Conservation (phyloP, 1,139 yeast species). For the Geotrichum phurueaensis region DNA sequence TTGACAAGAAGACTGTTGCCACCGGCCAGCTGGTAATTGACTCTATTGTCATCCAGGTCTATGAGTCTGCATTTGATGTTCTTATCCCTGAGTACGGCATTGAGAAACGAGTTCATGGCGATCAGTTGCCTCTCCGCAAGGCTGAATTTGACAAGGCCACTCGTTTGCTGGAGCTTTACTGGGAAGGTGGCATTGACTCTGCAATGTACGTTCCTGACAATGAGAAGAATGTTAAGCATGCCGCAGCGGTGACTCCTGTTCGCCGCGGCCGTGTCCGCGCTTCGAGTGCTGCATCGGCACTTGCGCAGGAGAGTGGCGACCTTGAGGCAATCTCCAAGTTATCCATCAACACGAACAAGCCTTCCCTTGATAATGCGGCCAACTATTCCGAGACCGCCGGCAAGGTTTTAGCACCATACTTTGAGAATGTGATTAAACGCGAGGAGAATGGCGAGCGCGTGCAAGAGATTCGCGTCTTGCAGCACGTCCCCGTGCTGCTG, state of each 20-base stretch:
- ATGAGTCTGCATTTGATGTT: constrained; percentile 93
- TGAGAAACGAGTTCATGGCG: constrained; percentile 96
- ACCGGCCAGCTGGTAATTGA: constrained; percentile 69
- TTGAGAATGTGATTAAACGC: constrained; percentile 51
- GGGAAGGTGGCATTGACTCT: constrained; percentile 89
- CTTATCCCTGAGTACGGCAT: constrained; percentile 92
- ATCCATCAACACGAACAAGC: constrained; percentile 12
- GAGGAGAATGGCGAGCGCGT: constrained; percentile 51
- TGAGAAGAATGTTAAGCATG: constrained; percentile 53
- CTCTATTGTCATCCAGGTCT: constrained; percentile 87
- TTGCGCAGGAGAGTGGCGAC: constrained; percentile 43
- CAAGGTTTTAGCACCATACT: constrained; percentile 49
- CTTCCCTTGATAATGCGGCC: constrained; percentile 30
- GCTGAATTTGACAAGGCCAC: constrained; percentile 80
- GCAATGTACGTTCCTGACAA: constrained; percentile 89
- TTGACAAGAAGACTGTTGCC: constrained; percentile 67
- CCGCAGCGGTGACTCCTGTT: not conserved
- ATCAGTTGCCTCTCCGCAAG: constrained; percentile 83
- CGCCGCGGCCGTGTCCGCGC: constrained; percentile 41
- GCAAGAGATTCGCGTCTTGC: constrained; percentile 76
- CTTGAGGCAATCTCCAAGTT: constrained; percentile 19
- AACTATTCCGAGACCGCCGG: constrained; percentile 26
- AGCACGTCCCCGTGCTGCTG: constrained; percentile 74
- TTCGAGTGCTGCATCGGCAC: constrained; percentile 53
- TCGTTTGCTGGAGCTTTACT: constrained; percentile 70